A percentile compares a stretch with the other conserved stretches of the same genome.
phyloP scores from a whole-genome alignment of 768 basidiomycete species.

The Lyophyllum decastes region DNA sequence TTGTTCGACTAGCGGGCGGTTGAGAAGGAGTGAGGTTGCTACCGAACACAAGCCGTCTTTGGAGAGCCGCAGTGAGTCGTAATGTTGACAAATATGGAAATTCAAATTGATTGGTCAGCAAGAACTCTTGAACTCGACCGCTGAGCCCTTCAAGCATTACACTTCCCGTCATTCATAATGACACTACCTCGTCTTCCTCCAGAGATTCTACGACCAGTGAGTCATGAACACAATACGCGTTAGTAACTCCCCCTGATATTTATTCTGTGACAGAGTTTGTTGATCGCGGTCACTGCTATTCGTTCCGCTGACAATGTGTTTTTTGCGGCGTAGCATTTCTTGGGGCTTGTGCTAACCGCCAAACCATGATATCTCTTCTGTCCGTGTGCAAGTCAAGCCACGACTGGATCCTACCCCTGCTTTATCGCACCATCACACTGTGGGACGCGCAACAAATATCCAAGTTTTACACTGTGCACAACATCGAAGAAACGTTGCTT shows the following conservation, averaged over 20 bases:
- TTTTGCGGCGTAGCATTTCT: slow-evolving; percentile 17
- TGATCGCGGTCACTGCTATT: neutral
- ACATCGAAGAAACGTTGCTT: slow-evolving; percentile 16
- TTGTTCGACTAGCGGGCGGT: no score
- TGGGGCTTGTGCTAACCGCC: slow-evolving; percentile 12
- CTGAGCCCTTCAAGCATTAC: no score
- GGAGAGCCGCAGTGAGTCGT: neutral
- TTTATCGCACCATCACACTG: slow-evolving; percentile 26
- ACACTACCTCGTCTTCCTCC: slow-evolving; percentile 1
- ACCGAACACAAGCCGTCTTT: neutral
- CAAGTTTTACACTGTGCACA: slow-evolving; percentile 21
- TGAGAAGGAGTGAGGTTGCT: neutral
- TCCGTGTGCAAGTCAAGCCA: slow-evolving; percentile 10
- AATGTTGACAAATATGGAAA: neutral
- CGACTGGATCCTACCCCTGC: slow-evolving; percentile 21
- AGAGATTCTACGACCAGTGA: slow-evolving; percentile 12
- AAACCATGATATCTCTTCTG: slow-evolving; percentile 2
- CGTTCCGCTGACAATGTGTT: neutral
- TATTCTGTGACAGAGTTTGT: neutral
- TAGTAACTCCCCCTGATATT: neutral
- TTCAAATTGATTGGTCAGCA: slow-evolving; percentile 8
- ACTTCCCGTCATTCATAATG: no score
- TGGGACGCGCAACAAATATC: slow-evolving; percentile 19
- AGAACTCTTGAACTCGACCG: no score
- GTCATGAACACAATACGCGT: neutral